A percentile compares a stretch with the other conserved stretches of the same genome.
phyloP scores from a whole-genome alignment of 768 basidiomycete species.

The Basidioascus undulatus region DNA sequence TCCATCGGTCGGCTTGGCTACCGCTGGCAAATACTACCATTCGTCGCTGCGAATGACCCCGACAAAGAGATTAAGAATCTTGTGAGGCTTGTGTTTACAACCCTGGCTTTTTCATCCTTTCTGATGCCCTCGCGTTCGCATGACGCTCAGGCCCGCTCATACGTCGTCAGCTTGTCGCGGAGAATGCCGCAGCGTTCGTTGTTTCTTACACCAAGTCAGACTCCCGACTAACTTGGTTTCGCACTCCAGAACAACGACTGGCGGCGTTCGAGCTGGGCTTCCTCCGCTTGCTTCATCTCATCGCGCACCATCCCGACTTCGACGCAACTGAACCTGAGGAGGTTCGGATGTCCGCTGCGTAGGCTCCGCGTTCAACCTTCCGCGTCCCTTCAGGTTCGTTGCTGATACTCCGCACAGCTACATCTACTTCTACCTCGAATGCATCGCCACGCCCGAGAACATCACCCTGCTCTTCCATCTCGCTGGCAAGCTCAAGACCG shows the following conservation, averaged over 20 bases:
- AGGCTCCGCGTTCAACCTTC: constrained; percentile 13
- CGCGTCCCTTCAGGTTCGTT: background rate
- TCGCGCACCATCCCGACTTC: constrained; percentile 92
- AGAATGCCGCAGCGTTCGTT: constrained; percentile 8
- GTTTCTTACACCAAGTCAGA: constrained; percentile 23
- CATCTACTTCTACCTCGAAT: constrained; percentile 63
- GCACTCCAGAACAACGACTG: constrained; percentile 24
- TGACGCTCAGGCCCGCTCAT: constrained; percentile 10
- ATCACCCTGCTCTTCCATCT: constrained; percentile 61
- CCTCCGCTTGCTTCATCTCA: constrained; percentile 57
- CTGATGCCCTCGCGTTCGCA: too few species aligned
- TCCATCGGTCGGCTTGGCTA: too few species aligned
- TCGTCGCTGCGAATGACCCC: constrained; percentile 75
- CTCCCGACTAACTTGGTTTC: constrained; percentile 31
- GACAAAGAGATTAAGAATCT: constrained; percentile 44
- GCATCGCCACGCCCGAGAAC: constrained; percentile 54
- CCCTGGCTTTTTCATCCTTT: background rate
- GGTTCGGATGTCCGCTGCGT: constrained; percentile 61
- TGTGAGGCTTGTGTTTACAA: background rate
- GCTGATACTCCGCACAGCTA: constrained; percentile 30
- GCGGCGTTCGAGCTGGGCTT: constrained; percentile 60
- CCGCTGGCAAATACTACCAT: too few species aligned
- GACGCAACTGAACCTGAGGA: constrained; percentile 33
- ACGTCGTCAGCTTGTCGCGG: constrained; percentile 2
- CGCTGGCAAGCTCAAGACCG: constrained; percentile 59